phyloP scores from a whole-genome alignment of 1,284 basidiomycete genomes.

The Ustilago cynodontis region DNA sequence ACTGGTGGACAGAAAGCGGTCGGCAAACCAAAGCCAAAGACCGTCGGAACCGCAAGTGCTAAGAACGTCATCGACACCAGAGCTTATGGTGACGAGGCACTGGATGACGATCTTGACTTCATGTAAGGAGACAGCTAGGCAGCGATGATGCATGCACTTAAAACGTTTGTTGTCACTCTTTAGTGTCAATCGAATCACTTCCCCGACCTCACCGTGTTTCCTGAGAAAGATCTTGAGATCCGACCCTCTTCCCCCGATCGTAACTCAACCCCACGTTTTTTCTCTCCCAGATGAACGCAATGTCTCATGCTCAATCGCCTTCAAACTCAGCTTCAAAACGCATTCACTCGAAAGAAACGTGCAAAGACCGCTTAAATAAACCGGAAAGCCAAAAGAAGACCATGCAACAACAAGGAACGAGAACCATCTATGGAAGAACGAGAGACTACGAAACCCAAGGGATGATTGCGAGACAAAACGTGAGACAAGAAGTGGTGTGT shows the following conservation, averaged over 20 bases:
- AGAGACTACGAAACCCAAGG: not conserved
- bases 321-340: not conserved
- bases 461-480: not conserved
- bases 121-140: conserved; percentile 47
- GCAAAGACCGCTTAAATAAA: conserved; percentile 1
- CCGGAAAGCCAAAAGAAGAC: not conserved
- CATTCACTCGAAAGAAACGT: not conserved
- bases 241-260: too few relatives aligned
- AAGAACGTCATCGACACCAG: conserved; percentile 65
- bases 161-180: not conserved
- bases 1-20: conserved; percentile 52
- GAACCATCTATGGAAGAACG: conserved; percentile 6
- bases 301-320: not conserved
- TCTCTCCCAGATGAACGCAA: not conserved
- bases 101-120: conserved; percentile 69
- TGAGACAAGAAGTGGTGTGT: conserved; percentile 1
- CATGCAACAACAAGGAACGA: not conserved
- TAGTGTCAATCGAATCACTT: not conserved
- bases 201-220: not conserved
- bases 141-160: not conserved
- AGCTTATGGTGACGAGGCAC: conserved; percentile 66
- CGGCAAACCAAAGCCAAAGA: conserved; percentile 57
- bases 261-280: too few relatives aligned
- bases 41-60: conserved; percentile 62
- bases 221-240: too few relatives aligned